Percentiles rank a stretch among this genome's conserved stretches.
Conservation (phyloP, 176 grass and related monocot genomes). For the Zizania latifolia region DNA sequence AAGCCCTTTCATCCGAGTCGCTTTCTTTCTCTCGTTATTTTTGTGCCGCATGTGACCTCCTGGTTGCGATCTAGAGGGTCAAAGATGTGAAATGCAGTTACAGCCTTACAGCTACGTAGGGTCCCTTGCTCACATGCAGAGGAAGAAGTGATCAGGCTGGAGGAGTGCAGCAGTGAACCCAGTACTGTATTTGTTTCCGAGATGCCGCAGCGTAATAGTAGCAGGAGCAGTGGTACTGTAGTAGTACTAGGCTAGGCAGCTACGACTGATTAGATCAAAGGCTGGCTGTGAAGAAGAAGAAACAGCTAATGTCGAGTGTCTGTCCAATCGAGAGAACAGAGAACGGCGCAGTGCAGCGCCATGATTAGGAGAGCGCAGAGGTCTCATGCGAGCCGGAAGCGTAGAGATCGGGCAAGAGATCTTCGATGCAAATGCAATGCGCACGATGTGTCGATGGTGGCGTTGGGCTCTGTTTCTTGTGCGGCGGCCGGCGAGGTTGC, state of each 20-base stretch:
- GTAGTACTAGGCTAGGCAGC: no score
- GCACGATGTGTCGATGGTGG: conserved; percentile 6
- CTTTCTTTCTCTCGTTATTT: conserved; percentile 19
- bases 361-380: conserved; percentile 30
- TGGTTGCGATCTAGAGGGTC: conserved; percentile 1
- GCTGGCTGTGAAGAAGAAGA: not conserved
- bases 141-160: not conserved
- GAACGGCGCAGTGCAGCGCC: conserved; percentile 34
- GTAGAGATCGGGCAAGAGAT: conserved; percentile 47
- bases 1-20: conserved; percentile 1
- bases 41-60: no score
- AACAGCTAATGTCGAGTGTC: not conserved
- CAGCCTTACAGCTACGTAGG: conserved; percentile 8
- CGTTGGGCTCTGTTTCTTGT: conserved; percentile 42
- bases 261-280: conserved; percentile 23
- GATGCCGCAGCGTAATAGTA: no score
- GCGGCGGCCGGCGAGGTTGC: no score
- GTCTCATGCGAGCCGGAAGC: conserved; percentile 52
- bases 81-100: conserved; percentile 40
- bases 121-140: conserved; percentile 1
- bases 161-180: no score
- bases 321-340: conserved; percentile 8
- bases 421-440: no score
- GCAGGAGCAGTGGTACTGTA: not conserved
- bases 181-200: no score